phyloP scores from a whole-genome alignment of 495 filamentous ascomycete genomes.

The Tuber microsphaerosporum region DNA sequence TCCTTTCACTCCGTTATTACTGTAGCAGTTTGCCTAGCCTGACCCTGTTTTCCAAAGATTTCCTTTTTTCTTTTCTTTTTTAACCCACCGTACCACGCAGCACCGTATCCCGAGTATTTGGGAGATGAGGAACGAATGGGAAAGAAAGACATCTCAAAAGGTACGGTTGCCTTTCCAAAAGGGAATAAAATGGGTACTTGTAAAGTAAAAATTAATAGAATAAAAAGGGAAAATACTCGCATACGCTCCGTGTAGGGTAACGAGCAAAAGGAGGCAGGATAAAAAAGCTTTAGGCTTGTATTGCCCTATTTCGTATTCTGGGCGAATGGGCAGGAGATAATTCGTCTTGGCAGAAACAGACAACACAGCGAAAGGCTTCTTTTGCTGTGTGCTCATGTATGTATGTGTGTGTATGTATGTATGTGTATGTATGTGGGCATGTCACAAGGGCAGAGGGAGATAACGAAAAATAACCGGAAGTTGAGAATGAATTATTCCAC shows the following conservation, averaged over 20 bases:
- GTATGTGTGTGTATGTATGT: background rate
- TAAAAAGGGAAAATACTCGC: background rate
- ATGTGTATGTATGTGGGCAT: background rate
- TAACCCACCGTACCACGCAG: background rate
- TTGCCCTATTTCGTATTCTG: background rate
- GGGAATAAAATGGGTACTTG: no score
- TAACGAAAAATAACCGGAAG: background rate
- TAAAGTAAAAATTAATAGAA: background rate
- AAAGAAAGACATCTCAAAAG: background rate
- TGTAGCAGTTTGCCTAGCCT: background rate
- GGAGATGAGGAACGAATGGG: slow-evolving; percentile 2
- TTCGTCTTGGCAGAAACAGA: slow-evolving; percentile 1
- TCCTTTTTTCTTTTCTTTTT: background rate
- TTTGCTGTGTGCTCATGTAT: background rate
- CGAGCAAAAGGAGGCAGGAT: background rate
- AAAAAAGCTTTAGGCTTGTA: background rate
- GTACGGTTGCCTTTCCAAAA: background rate
- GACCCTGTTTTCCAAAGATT: background rate
- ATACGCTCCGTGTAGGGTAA: background rate
- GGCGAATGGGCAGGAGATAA: background rate
- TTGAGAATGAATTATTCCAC: background rate
- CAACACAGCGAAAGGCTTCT: background rate
- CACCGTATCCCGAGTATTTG: slow-evolving; percentile 1
- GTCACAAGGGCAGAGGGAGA: background rate
- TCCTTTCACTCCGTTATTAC: background rate